phyloP scores from a whole-genome alignment of 2,329 filamentous ascomycete species.

The Fusarium pseudocircinatum region DNA sequence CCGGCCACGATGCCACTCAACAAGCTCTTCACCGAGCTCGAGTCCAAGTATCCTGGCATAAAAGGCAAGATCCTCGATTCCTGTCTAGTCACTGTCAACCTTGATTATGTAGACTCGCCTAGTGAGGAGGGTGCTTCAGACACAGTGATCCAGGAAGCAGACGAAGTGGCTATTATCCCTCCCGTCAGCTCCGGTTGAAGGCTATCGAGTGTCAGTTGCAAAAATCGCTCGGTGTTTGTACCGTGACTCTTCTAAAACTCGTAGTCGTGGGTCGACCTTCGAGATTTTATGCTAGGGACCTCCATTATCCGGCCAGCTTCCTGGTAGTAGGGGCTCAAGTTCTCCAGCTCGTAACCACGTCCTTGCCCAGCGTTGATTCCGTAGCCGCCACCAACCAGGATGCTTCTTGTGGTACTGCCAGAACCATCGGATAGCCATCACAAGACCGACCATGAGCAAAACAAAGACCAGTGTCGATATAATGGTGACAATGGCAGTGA shows the following conservation, averaged over 20 bases:
- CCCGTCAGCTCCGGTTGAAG: slow-evolving; percentile 84
- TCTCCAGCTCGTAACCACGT: slow-evolving; percentile 36
- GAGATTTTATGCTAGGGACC: slow-evolving; percentile 2
- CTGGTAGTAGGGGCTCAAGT: slow-evolving; percentile 45
- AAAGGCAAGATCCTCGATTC: slow-evolving; percentile 73
- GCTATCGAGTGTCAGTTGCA: slow-evolving; percentile 22
- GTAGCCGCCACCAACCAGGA: slow-evolving; percentile 31
- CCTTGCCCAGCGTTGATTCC: slow-evolving; percentile 25
- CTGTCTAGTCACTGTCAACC: slow-evolving; percentile 81
- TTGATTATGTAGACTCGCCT: slow-evolving; percentile 80
- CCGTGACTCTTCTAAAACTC: not conserved
- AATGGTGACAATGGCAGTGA: slow-evolving; percentile 44
- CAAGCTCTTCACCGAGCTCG: slow-evolving; percentile 73
- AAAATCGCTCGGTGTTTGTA: slow-evolving; percentile 8
- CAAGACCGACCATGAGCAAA: slow-evolving; percentile 37
- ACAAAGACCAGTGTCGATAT: slow-evolving; percentile 43
- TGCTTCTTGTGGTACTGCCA: slow-evolving; percentile 35
- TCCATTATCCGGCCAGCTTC: slow-evolving; percentile 3
- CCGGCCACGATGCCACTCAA: slow-evolving; percentile 71
- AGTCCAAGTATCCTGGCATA: slow-evolving; percentile 76
- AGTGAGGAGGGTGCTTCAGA: slow-evolving; percentile 53
- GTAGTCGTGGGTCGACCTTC: slow-evolving; percentile 12
- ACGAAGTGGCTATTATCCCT: slow-evolving; percentile 88
- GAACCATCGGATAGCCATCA: slow-evolving; percentile 33
- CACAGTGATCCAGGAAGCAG: slow-evolving; percentile 71